Conservation (phyloP, 139 green algal genomes). For the Chlorella vulgaris region DNA sequence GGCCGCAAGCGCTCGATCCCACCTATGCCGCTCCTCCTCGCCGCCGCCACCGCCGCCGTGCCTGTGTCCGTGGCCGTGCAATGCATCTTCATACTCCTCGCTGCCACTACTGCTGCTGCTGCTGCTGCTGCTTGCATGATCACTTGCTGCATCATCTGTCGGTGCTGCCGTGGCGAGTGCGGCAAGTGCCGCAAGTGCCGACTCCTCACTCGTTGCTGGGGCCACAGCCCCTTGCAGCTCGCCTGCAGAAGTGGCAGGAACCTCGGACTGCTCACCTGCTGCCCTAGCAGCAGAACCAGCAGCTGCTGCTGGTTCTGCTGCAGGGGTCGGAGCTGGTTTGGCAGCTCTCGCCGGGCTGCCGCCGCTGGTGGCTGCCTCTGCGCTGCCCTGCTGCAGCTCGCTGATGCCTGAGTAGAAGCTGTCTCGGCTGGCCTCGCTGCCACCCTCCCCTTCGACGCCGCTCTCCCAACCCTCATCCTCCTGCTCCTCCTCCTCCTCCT, state of each 20-base stretch:
- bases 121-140: background rate
- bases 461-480: no score
- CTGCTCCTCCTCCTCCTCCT: no score
- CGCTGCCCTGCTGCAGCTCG: no score
- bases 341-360: background rate
- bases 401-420: slow-evolving; percentile 4
- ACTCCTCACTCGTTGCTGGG: background rate
- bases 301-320: slow-evolving; percentile 15
- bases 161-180: no score
- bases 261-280: no score
- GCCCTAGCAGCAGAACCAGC: background rate
- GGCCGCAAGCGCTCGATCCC: background rate
- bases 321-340: background rate
- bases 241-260: no score
- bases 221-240: background rate
- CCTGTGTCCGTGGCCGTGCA: slow-evolving; percentile 18
- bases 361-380: background rate
- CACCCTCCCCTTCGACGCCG: no score
- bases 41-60: background rate
- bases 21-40: slow-evolving; percentile 18
- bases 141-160: background rate
- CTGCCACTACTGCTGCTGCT: background rate
- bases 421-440: slow-evolving; percentile 8
- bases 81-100: background rate
- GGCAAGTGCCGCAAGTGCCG: background rate